Evolutionary conservation across 768 basidiomycete species (phyloP).

Genomic region (Grammothele lineata): DNA sequence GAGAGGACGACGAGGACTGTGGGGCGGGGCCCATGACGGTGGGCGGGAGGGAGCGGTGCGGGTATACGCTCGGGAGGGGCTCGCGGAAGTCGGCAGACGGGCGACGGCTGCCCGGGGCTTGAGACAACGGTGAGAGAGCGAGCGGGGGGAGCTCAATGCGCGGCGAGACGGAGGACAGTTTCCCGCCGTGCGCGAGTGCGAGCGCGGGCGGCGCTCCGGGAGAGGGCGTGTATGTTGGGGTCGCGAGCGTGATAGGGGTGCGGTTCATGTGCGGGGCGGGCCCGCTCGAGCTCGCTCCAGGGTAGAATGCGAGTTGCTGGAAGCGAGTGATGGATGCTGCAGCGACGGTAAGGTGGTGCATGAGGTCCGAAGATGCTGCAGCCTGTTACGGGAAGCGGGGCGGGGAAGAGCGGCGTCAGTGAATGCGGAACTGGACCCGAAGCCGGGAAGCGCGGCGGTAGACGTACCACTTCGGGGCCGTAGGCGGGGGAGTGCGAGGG

Average conservation of each 20-base stretch:
- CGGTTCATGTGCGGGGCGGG: conserved; percentile 21
- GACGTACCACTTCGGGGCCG: conserved; percentile 28
- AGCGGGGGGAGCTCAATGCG: conserved; percentile 18
- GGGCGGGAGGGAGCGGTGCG: conserved; percentile 8
- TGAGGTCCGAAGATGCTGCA: conserved; percentile 48
- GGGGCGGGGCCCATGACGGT: conserved; percentile 7
- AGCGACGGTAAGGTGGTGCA: conserved; percentile 43
- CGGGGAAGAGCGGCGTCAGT: conserved; percentile 11
- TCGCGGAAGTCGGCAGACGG: conserved; percentile 9
- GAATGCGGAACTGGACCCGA: conserved; percentile 9
- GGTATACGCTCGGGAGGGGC: conserved; percentile 10
- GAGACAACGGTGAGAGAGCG: conserved; percentile 2
- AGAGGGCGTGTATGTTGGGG: conserved; percentile 17
- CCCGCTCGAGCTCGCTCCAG: conserved; percentile 11
- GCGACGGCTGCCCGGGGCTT: conserved; percentile 2
- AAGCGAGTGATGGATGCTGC: conserved; percentile 51
- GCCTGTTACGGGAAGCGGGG: no score
- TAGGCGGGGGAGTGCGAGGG: conserved; percentile 12
- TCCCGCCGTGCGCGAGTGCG: conserved; percentile 14
- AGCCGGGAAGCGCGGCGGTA: conserved; percentile 15
- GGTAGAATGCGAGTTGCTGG: conserved; percentile 42
- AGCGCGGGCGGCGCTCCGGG: conserved; percentile 16
- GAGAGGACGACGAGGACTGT: conserved; percentile 1
- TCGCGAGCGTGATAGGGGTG: conserved; percentile 22
- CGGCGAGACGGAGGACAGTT: conserved; percentile 14